Base-by-base conservation (phyloP, 352 stramenopile species). In the Pythium monospermum region DNA sequence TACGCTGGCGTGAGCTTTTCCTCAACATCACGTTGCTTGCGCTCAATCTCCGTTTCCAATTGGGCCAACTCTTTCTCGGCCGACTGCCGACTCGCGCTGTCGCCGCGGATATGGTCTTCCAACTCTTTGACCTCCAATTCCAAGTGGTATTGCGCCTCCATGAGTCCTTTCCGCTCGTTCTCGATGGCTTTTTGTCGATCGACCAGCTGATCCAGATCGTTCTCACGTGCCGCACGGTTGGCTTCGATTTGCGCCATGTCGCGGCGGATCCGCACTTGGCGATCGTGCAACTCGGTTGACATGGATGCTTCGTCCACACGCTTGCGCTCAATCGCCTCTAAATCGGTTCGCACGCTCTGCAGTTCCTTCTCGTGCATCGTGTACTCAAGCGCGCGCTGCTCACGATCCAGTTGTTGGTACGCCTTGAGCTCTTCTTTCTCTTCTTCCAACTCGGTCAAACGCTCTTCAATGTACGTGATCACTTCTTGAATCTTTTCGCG, bases 391-490 rank as follows among this genome's bases (percentile, higher is more conserved):
- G 96, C 96, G 28, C 95, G 88, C 37, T 97, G 82, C 36, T 98
- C 83, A 40, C 93, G 76, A 69, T 99, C 96, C 18, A 98, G 76
- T 37, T 94, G 71, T 69, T 98, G 91, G 64, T 98, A 99, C 50
- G 87, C 78, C 41, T 80, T 76, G 7, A 98, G 76, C 65, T 99
- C 96, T 63, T 99, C 93, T 63, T 99, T 99, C 72, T 99, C 97
- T n/a, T 88, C 91, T 49, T 99, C 89, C 1, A 99, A 76, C 75
- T 99, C 97, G 12, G 64, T 48, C 12, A 99, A 61, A 6, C 89
- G 72, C 47, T 94, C 73, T 61, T 98, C 94, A 63, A 99, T 99
- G 61, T 98, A 98, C 41, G 63, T 59, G 19, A 99, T 83, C 6
- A 98, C 92, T 35, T 98, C 85, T 41, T 98, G 75, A 49, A 99